phyloP scores from a whole-genome alignment of 1,284 basidiomycete genomes.

The Cutaneotrichosporon cavernicola region DNA sequence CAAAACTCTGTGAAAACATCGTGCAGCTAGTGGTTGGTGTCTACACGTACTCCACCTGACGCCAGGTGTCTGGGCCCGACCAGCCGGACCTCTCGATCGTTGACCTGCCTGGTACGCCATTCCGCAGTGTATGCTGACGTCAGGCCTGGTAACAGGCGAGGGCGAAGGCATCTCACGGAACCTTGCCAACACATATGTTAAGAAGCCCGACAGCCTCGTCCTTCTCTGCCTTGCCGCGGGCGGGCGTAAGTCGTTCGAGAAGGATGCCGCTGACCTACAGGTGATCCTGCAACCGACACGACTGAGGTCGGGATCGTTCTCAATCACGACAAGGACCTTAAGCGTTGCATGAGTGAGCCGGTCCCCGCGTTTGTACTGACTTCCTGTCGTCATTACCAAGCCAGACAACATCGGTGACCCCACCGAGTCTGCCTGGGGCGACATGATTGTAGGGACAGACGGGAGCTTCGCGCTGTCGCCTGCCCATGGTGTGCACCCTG shows the following conservation, averaged over 20 bases:
- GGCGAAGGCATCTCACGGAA: slow-evolving; percentile 8
- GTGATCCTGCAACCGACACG: slow-evolving; percentile 16
- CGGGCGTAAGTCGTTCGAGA: slow-evolving; percentile 20
- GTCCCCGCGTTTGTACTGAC: neutral
- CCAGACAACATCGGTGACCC: slow-evolving; percentile 25
- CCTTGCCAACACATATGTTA: slow-evolving; percentile 25
- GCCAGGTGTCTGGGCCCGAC: slow-evolving; percentile 25
- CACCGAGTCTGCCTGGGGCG: slow-evolving; percentile 8
- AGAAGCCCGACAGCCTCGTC: slow-evolving; percentile 26
- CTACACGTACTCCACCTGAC: neutral
- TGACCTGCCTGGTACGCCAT: slow-evolving; percentile 34
- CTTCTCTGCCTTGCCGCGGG: slow-evolving; percentile 31
- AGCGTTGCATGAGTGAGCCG: slow-evolving; percentile 23
- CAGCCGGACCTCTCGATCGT: slow-evolving; percentile 29
- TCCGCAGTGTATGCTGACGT: neutral
- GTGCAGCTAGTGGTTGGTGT: slow-evolving; percentile 29
- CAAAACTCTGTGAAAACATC: slow-evolving; percentile 24
- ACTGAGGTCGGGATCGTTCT: slow-evolving; percentile 19
- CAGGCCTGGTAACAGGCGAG: slow-evolving; percentile 5
- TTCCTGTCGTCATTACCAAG: slow-evolving; percentile 28
- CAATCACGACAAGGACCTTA: slow-evolving; percentile 22
- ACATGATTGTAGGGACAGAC: slow-evolving; percentile 13
- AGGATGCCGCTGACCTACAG: slow-evolving; percentile 11
- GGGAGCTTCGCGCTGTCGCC: slow-evolving; percentile 10
- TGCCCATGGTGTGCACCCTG: slow-evolving; percentile 20